Percentiles rank a stretch among this genome's conserved stretches.
These are phyloP conservation scores for Bacidia gigantensis DNA, from an alignment of 495 filamentous ascomycete species.

Conservation along the genomic window DNA sequence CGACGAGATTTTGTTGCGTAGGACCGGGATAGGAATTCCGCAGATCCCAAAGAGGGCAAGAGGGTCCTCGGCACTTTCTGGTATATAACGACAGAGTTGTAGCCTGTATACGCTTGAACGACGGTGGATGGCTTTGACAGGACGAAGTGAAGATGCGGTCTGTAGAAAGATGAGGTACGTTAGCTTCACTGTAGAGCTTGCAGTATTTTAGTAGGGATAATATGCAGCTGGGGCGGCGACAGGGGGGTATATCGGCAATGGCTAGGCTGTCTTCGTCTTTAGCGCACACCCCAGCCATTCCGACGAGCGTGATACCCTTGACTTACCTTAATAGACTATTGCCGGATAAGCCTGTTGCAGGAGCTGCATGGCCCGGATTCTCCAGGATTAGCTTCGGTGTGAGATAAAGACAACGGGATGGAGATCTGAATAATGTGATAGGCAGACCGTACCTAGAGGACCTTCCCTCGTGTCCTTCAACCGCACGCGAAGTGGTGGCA, in stretches of 20 bases:
- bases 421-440: slow-evolving; percentile 4
- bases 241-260: not conserved
- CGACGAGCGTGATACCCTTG: not conserved
- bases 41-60: not conserved
- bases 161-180: not conserved
- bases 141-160: not conserved
- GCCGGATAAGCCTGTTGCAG: not conserved
- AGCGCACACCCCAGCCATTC: not conserved
- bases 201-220: not conserved
- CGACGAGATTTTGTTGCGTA: not conserved
- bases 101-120: not conserved
- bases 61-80: not conserved
- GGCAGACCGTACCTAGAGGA: slow-evolving; percentile 6
- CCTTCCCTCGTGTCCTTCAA: no score
- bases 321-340: not conserved
- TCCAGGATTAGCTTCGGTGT: not conserved
- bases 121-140: not conserved
- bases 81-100: not conserved
- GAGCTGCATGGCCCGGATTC: not conserved
- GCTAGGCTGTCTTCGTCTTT: not conserved
- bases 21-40: slow-evolving; percentile 1
- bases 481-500: no score
- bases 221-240: not conserved
- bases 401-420: not conserved
- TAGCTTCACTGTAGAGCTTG: not conserved